phyloP scores from a whole-genome alignment of 306 rosid species.

The Oemleria cerasiformis region DNA sequence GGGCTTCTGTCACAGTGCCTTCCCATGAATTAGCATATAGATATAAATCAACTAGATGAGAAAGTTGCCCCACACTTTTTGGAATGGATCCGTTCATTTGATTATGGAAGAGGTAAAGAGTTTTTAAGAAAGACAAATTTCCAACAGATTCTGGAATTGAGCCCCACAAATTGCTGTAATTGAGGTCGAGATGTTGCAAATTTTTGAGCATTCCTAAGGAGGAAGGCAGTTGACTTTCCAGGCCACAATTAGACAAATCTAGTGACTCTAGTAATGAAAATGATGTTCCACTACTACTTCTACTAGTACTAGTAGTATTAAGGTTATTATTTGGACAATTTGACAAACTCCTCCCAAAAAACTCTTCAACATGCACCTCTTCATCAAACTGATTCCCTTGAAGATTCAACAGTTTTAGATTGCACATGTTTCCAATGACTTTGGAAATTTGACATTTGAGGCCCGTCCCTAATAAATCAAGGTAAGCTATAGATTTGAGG shows the following conservation, averaged over 20 bases:
- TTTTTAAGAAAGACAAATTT: constrained; percentile 25
- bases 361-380: not conserved
- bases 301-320: no score
- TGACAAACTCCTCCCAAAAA: not conserved
- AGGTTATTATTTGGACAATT: constrained; percentile 13
- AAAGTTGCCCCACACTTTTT: constrained; percentile 35
- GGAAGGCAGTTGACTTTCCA: not conserved
- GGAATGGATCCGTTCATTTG: constrained; percentile 34
- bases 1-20: constrained; percentile 29
- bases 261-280: constrained; percentile 13
- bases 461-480: fast-evolving
- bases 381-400: not conserved
- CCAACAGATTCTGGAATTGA: constrained; percentile 25
- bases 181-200: not conserved
- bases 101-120: constrained; percentile 12
- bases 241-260: not conserved
- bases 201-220: not conserved
- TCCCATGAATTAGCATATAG: not conserved
- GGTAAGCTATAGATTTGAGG: not conserved
- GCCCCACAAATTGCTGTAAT: constrained; percentile 3
- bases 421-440: not conserved
- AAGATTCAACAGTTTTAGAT: constrained; percentile 1
- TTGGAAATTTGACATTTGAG: not conserved
- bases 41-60: constrained; percentile 13
- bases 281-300: no score